These are phyloP conservation scores for Nakazawaea populi DNA, from an alignment of 805 yeast species.

Conservation along the genomic window DNA sequence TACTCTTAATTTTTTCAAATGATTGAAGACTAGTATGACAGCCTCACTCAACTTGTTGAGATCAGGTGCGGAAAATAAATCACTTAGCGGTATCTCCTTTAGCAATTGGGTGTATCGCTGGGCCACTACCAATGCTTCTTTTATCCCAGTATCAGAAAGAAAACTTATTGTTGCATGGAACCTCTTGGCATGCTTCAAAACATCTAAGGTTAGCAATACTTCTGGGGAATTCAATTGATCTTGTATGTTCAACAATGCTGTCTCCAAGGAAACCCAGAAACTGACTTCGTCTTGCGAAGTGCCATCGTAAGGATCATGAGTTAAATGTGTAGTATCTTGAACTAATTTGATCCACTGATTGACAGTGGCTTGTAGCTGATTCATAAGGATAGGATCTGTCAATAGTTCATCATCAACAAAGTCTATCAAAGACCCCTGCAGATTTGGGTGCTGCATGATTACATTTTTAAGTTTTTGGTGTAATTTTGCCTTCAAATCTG, in stretches of 20 bases:
- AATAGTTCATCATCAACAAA: conserved; percentile 14
- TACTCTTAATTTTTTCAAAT: conserved; percentile 56
- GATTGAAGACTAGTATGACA: conserved; percentile 45
- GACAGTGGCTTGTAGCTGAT: conserved; percentile 62
- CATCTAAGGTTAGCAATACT: conserved; percentile 49
- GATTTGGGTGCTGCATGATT: conserved; percentile 26
- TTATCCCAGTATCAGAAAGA: conserved; percentile 63
- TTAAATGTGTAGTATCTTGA: conserved; percentile 47
- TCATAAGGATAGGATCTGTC: conserved; percentile 51
- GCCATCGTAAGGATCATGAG: conserved; percentile 51
- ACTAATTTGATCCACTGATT: conserved; percentile 70
- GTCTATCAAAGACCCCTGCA: conserved; percentile 17
- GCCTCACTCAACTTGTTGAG: conserved; percentile 40
- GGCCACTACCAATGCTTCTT: conserved; percentile 45
- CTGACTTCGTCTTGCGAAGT: conserved; percentile 58
- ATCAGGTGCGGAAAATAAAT: conserved; percentile 41
- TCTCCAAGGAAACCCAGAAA: conserved; percentile 74
- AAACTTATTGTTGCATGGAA: conserved; percentile 75
- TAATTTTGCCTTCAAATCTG: conserved; percentile 47
- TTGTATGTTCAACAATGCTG: conserved; percentile 47
- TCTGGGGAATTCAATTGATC: conserved; percentile 52
- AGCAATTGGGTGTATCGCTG: conserved; percentile 56
- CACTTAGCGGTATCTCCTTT: conserved; percentile 64
- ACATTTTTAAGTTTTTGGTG: conserved; percentile 46
- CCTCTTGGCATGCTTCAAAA: conserved; percentile 66